A percentile compares a stretch with the other conserved stretches of the same genome.
Conservation (phyloP, 768 basidiomycete species). For the Clitopilus passeckerianus region DNA sequence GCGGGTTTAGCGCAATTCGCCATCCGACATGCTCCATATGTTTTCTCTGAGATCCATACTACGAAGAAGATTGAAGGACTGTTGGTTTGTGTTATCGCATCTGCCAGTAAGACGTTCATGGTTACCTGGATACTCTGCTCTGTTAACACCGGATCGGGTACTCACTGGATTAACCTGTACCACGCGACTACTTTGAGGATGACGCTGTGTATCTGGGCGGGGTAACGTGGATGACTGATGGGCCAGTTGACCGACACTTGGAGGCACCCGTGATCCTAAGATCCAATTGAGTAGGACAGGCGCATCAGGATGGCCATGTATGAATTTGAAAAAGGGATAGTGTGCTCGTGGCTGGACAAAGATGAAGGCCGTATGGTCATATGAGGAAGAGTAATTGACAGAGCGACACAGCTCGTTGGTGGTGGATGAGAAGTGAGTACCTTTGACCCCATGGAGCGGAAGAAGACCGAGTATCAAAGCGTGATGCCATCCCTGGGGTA, state of each 20-base stretch:
- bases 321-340: no score
- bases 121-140: background rate
- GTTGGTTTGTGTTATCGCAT: background rate
- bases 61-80: background rate
- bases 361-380: no score
- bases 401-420: no score
- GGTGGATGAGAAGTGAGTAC: no score
- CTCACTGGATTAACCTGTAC: background rate
- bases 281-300: background rate
- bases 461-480: no score
- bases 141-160: background rate
- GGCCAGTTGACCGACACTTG: background rate
- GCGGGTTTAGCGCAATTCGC: background rate
- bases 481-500: no score
- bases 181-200: background rate
- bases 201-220: background rate
- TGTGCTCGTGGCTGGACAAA: no score
- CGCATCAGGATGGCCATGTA: background rate
- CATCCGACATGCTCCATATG: background rate
- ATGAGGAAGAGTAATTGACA: no score
- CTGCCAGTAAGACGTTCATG: background rate
- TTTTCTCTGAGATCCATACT: background rate
- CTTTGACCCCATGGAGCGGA: no score
- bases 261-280: background rate
- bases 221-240: background rate